Evolutionary conservation across 2,329 filamentous ascomycete species (phyloP).

Genomic region (Karstenula rhodostoma): DNA sequence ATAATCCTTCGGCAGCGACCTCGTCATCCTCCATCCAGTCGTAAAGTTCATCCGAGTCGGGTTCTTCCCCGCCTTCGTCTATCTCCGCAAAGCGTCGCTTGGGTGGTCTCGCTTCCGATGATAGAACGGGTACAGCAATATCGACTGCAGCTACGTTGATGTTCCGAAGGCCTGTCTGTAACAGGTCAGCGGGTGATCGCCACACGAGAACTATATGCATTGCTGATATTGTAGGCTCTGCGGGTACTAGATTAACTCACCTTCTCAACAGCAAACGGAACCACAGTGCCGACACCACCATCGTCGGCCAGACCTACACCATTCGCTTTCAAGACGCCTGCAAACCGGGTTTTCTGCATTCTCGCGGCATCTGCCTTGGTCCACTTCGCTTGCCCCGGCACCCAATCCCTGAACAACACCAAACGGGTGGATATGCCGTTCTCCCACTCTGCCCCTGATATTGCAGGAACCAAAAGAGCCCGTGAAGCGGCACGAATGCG

Average conservation of each 20-base stretch:
- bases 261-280: constrained; percentile 56
- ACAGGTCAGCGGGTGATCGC: constrained; percentile 32
- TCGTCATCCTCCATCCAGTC: constrained; percentile 74
- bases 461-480: constrained; percentile 76
- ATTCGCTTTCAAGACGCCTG: constrained; percentile 55
- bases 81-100: constrained; percentile 69
- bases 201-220: constrained; percentile 21
- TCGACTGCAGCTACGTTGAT: constrained; percentile 41
- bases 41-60: constrained; percentile 71
- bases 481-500: constrained; percentile 72
- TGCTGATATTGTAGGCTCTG: constrained; percentile 33
- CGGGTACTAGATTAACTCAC: constrained; percentile 52
- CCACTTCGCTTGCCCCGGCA: constrained; percentile 39
- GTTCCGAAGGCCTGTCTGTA: constrained; percentile 44
- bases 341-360: constrained; percentile 49
- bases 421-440: constrained; percentile 76
- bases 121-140: constrained; percentile 35
- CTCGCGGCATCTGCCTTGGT: constrained; percentile 37
- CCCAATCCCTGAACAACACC: constrained; percentile 79
- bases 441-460: constrained; percentile 83
- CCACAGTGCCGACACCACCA: constrained; percentile 57
- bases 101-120: constrained; percentile 47
- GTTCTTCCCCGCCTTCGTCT: constrained; percentile 67
- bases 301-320: constrained; percentile 52
- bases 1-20: constrained; percentile 51